Conservation (phyloP, 352 stramenopile genomes). For the Phytophthora sansomeana region DNA sequence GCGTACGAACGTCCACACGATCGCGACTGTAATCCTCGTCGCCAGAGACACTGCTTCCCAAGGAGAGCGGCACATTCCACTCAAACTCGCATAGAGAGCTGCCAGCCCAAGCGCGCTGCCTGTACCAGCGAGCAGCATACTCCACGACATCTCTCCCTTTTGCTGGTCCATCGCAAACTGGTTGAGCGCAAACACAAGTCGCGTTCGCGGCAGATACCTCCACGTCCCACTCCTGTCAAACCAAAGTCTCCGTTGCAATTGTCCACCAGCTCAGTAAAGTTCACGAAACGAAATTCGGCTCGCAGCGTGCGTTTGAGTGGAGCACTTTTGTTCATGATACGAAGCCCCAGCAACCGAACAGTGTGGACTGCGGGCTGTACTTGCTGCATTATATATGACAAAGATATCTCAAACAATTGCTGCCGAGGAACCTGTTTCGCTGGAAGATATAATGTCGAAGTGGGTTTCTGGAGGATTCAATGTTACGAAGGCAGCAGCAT, state of each 20-base stretch:
- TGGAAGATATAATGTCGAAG: no score
- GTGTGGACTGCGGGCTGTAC: no score
- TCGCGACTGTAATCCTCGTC: constrained; percentile 9
- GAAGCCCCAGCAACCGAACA: no score
- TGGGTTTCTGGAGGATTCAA: no score
- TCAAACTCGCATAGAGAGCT: constrained; percentile 9
- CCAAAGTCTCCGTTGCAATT: neutral
- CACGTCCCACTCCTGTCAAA: constrained; percentile 12
- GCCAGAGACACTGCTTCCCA: constrained; percentile 29
- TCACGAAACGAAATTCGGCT: no score
- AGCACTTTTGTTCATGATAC: no score
- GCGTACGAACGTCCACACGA: constrained; percentile 15
- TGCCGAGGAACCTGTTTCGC: no score
- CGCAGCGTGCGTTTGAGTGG: no score
- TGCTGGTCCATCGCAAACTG: constrained; percentile 10
- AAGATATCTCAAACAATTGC: no score
- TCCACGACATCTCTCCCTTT: constrained; percentile 14
- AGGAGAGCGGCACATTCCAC: constrained; percentile 33
- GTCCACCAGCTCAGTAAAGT: no score
- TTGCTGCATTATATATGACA: no score
- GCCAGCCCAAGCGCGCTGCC: constrained; percentile 10
- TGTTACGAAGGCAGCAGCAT: no score
- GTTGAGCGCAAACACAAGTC: constrained; percentile 2
- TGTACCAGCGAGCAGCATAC: constrained; percentile 1
- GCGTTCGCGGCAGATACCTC: constrained; percentile 2